These are phyloP conservation scores for Dioscorea alata DNA, from an alignment of 106 monocot species.

Conservation along the genomic window DNA sequence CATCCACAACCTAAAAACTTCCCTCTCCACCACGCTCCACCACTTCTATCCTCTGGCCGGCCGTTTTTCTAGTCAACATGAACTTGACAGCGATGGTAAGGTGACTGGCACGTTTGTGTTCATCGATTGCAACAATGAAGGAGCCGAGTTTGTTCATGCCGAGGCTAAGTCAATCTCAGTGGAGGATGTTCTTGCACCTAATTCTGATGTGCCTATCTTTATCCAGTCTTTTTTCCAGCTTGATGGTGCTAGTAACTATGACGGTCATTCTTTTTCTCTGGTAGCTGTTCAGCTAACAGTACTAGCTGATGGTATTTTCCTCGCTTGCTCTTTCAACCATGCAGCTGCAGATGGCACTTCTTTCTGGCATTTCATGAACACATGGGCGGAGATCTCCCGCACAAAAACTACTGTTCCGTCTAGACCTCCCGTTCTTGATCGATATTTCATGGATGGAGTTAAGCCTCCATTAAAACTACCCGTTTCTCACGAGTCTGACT, in stretches of 20 bases:
- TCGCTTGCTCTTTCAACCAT: conserved; percentile 67
- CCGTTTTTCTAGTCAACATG: conserved; percentile 22
- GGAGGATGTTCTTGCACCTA: conserved; percentile 32
- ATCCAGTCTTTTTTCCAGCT: conserved; percentile 43
- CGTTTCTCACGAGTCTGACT: conserved; percentile 10
- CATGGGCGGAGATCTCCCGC: conserved; percentile 32
- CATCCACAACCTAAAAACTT: conserved; percentile 31
- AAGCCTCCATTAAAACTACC: conserved; percentile 22
- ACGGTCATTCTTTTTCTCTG: conserved; percentile 47
- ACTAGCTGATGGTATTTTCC: conserved; percentile 59
- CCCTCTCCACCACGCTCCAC: conserved; percentile 43
- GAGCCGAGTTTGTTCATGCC: conserved; percentile 55
- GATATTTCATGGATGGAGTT: conserved; percentile 21
- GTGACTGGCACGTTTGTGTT: conserved; percentile 15
- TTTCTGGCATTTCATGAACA: conserved; percentile 65
- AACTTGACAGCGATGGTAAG: neutral
- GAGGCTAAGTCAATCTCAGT: conserved; percentile 24
- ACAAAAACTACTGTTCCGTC: neutral
- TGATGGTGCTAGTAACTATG: conserved; percentile 37
- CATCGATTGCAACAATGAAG: conserved; percentile 56
- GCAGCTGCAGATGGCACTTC: conserved; percentile 56
- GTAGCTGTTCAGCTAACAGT: conserved; percentile 64
- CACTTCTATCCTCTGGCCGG: conserved; percentile 80
- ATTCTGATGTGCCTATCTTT: conserved; percentile 25
- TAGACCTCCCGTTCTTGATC: conserved; percentile 14